phyloP scores from a whole-genome alignment of 768 basidiomycete species.

The Boletus vinaceobasis region DNA sequence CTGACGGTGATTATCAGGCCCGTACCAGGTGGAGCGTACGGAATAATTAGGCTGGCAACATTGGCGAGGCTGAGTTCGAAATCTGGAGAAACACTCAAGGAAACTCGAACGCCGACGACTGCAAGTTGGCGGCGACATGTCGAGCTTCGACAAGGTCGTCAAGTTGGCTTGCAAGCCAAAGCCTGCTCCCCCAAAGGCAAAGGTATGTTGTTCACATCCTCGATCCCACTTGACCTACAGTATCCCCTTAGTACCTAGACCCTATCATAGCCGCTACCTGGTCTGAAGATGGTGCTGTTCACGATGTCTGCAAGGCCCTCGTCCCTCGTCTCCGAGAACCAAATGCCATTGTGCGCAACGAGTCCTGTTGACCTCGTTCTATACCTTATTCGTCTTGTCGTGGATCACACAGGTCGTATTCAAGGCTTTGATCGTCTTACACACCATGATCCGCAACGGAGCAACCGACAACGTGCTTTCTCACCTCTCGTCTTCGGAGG shows the following conservation, averaged over 20 bases:
- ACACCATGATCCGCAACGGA: constrained; percentile 97
- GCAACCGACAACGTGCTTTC: constrained; percentile 88
- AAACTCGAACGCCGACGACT: constrained; percentile 2
- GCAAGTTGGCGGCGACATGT: constrained; percentile 40
- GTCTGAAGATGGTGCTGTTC: constrained; percentile 88
- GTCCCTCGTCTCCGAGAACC: constrained; percentile 84
- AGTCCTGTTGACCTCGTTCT: not conserved
- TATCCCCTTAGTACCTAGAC: constrained; percentile 76
- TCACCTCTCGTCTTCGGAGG: constrained; percentile 77
- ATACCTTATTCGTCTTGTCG: not conserved
- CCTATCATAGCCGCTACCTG: constrained; percentile 96
- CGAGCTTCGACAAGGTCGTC: constrained; percentile 87
- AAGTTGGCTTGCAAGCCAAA: constrained; percentile 98
- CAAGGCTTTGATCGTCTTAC: constrained; percentile 93
- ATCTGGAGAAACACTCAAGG: constrained; percentile 6
- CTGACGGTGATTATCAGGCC: not conserved
- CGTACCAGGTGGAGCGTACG: not conserved
- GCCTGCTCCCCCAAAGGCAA: constrained; percentile 91
- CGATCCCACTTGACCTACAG: not conserved
- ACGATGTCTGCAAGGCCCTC: constrained; percentile 90
- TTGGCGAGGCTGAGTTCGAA: constrained; percentile 29
- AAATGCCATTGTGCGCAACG: constrained; percentile 72
- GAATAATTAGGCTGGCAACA: not conserved
- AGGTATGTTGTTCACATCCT: constrained; percentile 47
- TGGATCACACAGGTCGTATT: constrained; percentile 73